A percentile compares a stretch with the other conserved stretches of the same genome.
These are phyloP conservation scores for Scenedesmus sp. DNA, from an alignment of 163 green algal species.

Conservation along the genomic window DNA sequence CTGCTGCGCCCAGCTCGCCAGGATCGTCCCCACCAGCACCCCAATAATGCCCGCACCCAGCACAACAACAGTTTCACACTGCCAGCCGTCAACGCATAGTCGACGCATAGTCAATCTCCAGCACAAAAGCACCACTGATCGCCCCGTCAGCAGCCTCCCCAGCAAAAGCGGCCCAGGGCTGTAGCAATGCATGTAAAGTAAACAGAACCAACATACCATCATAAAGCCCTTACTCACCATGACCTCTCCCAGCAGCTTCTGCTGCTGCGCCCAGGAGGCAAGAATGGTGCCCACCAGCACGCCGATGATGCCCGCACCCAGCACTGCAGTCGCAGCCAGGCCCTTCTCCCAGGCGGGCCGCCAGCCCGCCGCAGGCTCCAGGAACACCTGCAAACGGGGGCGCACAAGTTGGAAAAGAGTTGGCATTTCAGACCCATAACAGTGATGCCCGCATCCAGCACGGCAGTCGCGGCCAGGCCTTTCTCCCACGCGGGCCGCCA, in stretches of 20 bases:
- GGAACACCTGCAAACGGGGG: constrained; percentile 14
- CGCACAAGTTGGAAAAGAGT: too few species aligned
- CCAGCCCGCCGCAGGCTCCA: constrained; percentile 45
- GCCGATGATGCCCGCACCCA: constrained; percentile 30
- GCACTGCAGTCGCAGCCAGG: constrained; percentile 41
- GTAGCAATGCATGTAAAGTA: too few species aligned
- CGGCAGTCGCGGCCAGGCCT: too few species aligned
- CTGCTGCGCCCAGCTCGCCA: constrained; percentile 39
- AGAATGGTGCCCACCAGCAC: constrained; percentile 43
- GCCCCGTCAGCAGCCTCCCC: not conserved
- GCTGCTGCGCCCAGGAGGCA: constrained; percentile 44
- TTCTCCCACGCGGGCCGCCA: constrained; percentile 40
- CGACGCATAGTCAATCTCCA: too few species aligned
- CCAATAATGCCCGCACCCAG: constrained; percentile 24
- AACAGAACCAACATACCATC: not conserved
- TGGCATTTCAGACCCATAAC: too few species aligned
- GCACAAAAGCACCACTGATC: too few species aligned
- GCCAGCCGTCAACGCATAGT: too few species aligned
- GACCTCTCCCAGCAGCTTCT: constrained; percentile 32
- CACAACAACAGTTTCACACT: not conserved
- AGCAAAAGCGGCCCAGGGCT: not conserved
- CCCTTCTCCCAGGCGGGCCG: constrained; percentile 31
- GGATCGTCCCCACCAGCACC: not conserved
- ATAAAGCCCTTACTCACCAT: constrained; percentile 24
- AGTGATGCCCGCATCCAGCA: too few species aligned